Base-by-base conservation (phyloP, 441 rosid genomes). In the Rhodomyrtus psidioides region DNA sequence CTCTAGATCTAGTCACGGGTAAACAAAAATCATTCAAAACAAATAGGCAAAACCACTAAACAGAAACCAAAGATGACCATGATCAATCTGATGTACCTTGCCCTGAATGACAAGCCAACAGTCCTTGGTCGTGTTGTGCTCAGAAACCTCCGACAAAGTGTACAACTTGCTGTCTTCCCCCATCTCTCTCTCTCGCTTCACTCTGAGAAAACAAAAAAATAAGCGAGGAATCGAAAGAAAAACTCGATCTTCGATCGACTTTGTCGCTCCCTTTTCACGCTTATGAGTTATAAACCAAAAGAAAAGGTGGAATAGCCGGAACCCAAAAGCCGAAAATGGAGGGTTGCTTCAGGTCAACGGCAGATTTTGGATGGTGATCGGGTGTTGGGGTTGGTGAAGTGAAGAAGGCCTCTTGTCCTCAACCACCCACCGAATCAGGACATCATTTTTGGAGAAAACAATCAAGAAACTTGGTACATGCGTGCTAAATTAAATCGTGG, bases 21-120 rank as follows among this genome's bases (percentile, higher is more conserved):
- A 10, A 21, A 70, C 79, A 13, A 49, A 49, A 21, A 58, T 26
- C 19, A 76, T 5, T 34, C 49, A 86, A 84, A 26, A 16, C 56
- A 53, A 83, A 49, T 30, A 17, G 2, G 84, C 85, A 56, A 21
- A 85, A 55, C 42, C 56, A 55, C 46, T 55, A 34, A 44, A 83
- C 65, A 30, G 27, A 82, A 54, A 82, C 21, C 5, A 26, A 55
- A 39, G 55, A 55, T 7, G 51, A 82, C 27, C 60, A 34, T 6
- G 46, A 82, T 56, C 28, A 23, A 55, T 55, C 27, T n/a, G 76
- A 34, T 9, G n/a, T 90, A 97, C 98, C 99, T 94, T 95, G 90
- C 96, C 97, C 26, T 91, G 91, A 85, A 97, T 94, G 89, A 95
- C 91, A 84, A 97, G 97, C 98, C 97, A 97, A 81, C 98, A 97